Conservation (phyloP, 805 yeast species). For the Blastobotrys terrestris region DNA sequence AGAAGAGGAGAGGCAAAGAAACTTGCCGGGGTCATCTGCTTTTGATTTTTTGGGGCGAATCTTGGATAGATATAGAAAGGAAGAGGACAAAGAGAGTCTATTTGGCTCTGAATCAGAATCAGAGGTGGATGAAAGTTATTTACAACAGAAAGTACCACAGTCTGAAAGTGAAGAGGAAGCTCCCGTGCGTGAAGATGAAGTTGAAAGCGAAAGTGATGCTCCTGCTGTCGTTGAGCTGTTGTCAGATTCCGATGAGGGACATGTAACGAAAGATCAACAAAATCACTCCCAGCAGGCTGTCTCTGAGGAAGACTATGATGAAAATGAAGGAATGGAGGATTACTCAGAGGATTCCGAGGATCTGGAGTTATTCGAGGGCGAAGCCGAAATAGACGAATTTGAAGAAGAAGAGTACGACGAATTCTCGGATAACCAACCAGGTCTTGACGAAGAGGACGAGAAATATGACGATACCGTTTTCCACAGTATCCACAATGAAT, state of each 20-base stretch:
- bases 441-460: not conserved
- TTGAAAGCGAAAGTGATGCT: slow-evolving; percentile 1
- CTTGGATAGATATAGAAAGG: slow-evolving; percentile 4
- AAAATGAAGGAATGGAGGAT: not conserved
- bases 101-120: not conserved
- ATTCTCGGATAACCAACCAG: not conserved
- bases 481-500: not conserved
- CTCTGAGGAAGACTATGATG: not conserved
- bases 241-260: slow-evolving; percentile 7
- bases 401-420: not conserved
- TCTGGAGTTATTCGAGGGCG: not conserved
- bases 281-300: not conserved
- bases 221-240: not conserved
- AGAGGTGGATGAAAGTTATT: not conserved
- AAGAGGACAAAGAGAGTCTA: not conserved
- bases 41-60: slow-evolving; percentile 11
- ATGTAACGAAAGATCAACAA: slow-evolving; percentile 7
- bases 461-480: not conserved
- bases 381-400: not conserved
- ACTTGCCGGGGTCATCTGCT: not conserved
- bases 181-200: slow-evolving; percentile 5
- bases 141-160: not conserved
- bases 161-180: not conserved
- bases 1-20: slow-evolving; percentile 3
- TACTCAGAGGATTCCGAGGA: not conserved